phyloP scores from a whole-genome alignment of 2,329 filamentous ascomycete genomes.

The Alternaria gansuensis region DNA sequence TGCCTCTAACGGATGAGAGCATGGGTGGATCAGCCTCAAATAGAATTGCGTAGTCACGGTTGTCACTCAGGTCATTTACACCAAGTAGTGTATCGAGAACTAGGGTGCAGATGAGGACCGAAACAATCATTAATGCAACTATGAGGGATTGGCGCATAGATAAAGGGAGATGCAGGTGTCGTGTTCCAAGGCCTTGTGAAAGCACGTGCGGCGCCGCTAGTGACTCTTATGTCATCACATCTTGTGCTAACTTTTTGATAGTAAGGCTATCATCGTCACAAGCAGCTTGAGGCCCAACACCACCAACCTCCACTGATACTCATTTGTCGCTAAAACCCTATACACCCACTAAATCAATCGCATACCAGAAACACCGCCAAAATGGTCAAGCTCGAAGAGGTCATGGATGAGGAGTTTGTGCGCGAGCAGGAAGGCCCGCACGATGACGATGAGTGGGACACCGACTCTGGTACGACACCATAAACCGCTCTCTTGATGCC shows the following conservation, averaged over 20 bases:
- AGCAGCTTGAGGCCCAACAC: slow-evolving; percentile 17
- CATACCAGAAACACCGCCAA: slow-evolving; percentile 48
- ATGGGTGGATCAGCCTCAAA: not conserved
- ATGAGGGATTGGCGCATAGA: not conserved
- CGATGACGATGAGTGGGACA: slow-evolving; percentile 88
- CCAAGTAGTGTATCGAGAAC: not conserved
- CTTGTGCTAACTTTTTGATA: slow-evolving; percentile 12
- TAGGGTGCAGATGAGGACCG: not conserved
- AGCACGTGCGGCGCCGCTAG: slow-evolving; percentile 5
- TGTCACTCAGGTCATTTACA: not conserved
- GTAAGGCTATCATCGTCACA: slow-evolving; percentile 18
- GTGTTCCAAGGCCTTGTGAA: not conserved
- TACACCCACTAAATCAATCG: slow-evolving; percentile 1
- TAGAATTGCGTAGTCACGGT: not conserved
- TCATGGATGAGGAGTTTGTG: slow-evolving; percentile 94
- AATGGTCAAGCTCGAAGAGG: slow-evolving; percentile 97
- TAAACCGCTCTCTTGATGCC: slow-evolving; percentile 57
- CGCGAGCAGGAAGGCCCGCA: slow-evolving; percentile 71
- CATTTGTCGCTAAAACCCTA: slow-evolving; percentile 5
- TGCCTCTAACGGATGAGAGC: not conserved
- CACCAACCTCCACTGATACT: slow-evolving; percentile 12
- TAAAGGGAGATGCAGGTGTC: not conserved
- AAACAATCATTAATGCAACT: not conserved
- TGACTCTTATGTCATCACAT: slow-evolving; percentile 9
- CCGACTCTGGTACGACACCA: slow-evolving; percentile 78